Evolutionary conservation across 306 rosid species (phyloP), one percentile per base, ranked within the genome.

Genomic region (Dryas drummondii): DNA sequence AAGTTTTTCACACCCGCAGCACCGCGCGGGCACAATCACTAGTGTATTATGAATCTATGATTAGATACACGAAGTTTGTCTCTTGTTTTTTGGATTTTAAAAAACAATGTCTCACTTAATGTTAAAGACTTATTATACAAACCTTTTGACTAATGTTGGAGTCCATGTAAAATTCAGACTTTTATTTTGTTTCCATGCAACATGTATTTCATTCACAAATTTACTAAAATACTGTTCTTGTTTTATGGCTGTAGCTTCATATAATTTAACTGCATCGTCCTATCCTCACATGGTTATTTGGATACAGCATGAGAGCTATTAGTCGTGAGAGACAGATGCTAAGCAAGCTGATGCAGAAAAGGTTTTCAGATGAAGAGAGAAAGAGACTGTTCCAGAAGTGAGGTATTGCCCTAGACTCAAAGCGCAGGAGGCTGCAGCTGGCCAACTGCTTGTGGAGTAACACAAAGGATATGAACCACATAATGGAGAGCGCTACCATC

Each of bases 291-390:
- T 84, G 66, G 75, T 70, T 80, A 4, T 64, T 63, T 71, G 74
- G 60, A 63, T n/a, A 71, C 90, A 94, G 99, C 77, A 80, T 72
- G 74, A 90, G 73, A 79, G 90, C 86, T 65, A 93, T 90, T 58
- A 79, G 83, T 4, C 90, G 88, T n/a, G n/a, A n/a, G n/a, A n/a
- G n/a, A n/a, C n/a, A n/a, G n/a, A n/a, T n/a, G n/a, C n/a, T n/a
- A n/a, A n/a, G n/a, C n/a, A n/a, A n/a, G n/a, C n/a, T n/a, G n/a
- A n/a, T n/a, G n/a, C n/a, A n/a, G n/a, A n/a, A n/a, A n/a, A n/a
- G n/a, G n/a, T n/a, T n/a, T n/a, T n/a, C n/a, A n/a, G n/a, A n/a
- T n/a, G n/a, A n/a, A n/a, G n/a, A n/a, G n/a, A n/a, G n/a, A n/a
- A n/a, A n/a, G n/a, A n/a, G n/a, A n/a, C n/a, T n/a, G n/a, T n/a